Evolutionary conservation across 176 grass and related monocot genomes (phyloP).

Genomic region (Avena atlantica): DNA sequence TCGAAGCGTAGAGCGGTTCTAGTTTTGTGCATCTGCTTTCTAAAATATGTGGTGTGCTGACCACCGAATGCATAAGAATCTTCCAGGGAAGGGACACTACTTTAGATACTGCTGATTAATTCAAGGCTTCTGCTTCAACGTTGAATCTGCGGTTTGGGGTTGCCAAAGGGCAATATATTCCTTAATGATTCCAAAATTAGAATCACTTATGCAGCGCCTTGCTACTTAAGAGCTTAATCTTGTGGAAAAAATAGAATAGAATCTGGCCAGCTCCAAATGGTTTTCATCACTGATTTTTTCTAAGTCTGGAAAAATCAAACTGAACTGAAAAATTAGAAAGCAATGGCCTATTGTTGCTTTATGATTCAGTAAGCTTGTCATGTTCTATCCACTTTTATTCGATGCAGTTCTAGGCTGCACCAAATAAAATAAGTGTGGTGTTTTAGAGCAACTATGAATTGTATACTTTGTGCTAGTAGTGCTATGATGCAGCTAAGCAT

Average conservation of each 20-base stretch:
- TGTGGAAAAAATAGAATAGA: neutral
- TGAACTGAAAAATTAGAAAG: constrained; percentile 37
- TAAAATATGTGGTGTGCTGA: constrained; percentile 14
- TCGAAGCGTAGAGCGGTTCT: neutral
- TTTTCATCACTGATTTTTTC: neutral
- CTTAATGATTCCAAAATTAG: constrained; percentile 37
- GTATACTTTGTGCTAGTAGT: constrained; percentile 33
- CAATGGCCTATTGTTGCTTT: constrained; percentile 9
- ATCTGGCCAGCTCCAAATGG: neutral
- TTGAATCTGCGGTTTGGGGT: constrained; percentile 18
- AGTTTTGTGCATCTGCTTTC: neutral
- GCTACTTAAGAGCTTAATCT: constrained; percentile 41
- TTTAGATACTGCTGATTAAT: constrained; percentile 40
- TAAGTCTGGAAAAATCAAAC: neutral
- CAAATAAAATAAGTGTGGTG: constrained; percentile 10
- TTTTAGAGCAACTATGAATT: constrained; percentile 6
- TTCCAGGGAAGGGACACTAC: constrained; percentile 26
- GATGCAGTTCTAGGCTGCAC: constrained; percentile 20
- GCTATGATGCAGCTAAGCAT: constrained; percentile 43
- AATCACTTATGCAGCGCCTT: neutral
- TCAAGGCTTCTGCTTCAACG: constrained; percentile 12
- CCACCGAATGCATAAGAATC: constrained; percentile 41
- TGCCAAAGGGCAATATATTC: constrained; percentile 42
- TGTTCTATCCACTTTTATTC: constrained; percentile 37
- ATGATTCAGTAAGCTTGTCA: constrained; percentile 25